Evolutionary conservation across 2,329 filamentous ascomycete species (phyloP).

Genomic region (Chrysoporthe austroafricana): DNA sequence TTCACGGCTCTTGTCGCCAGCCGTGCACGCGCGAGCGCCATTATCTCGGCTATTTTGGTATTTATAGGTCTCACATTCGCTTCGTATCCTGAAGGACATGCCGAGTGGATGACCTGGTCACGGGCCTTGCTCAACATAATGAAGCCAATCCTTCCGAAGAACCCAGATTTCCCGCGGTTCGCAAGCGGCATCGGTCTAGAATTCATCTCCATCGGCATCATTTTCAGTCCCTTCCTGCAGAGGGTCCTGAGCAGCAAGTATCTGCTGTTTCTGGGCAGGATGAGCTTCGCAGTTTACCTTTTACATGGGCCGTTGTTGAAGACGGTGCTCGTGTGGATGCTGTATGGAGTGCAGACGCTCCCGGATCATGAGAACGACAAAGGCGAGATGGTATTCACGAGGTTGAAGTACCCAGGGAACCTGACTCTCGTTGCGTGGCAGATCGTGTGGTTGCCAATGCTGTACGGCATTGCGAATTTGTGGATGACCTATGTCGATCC

Average conservation of each 20-base stretch:
- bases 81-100: slow-evolving; percentile 61
- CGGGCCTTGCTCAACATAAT: slow-evolving; percentile 47
- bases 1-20: slow-evolving; percentile 52
- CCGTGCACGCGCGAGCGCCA: slow-evolving; percentile 46
- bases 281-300: slow-evolving; percentile 68
- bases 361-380: slow-evolving; percentile 42
- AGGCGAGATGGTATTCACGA: slow-evolving; percentile 39
- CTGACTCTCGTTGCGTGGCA: slow-evolving; percentile 44
- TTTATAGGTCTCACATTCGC: slow-evolving; percentile 59
- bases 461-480: slow-evolving; percentile 50
- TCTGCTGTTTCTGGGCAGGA: slow-evolving; percentile 65
- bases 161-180: slow-evolving; percentile 50
- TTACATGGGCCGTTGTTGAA: slow-evolving; percentile 65
- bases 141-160: slow-evolving; percentile 47
- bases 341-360: slow-evolving; percentile 51
- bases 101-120: slow-evolving; percentile 60
- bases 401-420: slow-evolving; percentile 42
- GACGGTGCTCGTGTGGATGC: slow-evolving; percentile 62
- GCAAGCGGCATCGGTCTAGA: slow-evolving; percentile 43
- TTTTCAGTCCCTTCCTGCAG: slow-evolving; percentile 56
- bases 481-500: slow-evolving; percentile 61
- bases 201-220: slow-evolving; percentile 53
- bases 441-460: slow-evolving; percentile 50
- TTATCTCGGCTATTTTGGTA: slow-evolving; percentile 46
- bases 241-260: slow-evolving; percentile 56